Base-by-base conservation (phyloP, 192 early-diverging fungal species). In the Rhizophagus prolifer region DNA sequence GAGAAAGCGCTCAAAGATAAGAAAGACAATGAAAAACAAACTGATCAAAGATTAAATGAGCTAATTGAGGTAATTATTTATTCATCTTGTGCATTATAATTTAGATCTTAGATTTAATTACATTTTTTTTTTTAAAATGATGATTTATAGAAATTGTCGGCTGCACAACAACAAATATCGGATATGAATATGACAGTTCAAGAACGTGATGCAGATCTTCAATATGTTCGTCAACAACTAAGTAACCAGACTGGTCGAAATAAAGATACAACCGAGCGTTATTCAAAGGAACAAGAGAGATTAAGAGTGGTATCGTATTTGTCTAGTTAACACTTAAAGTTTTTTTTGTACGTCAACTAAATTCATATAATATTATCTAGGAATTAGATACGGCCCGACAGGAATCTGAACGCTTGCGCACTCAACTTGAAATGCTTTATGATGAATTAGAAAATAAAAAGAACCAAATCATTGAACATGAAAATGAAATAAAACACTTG, bases 401-500 rank as follows among this genome's bases (percentile, higher is more conserved):
- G 31, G 82, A 80, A 41, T 78, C 78, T 69, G 84, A 85, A 65
- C 74, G 78, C 14, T 78, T 83, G 72, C 78, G 62, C 12, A 69
- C 65, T 26, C 82, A 19, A 58, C 58, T 65, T 58, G 83, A 36
- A 77, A 58, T 14, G 12, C 13, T 75, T 28, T 14, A 26, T 19
- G 74, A 75, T 75, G 62, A 75, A 65, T 23, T 75, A 13, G 74
- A 75, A 23, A 81, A 79, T 30, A 81, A 81, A 63, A 78, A 70
- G 38, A 79, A 79, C 9, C 70, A 78, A 2, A 71, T 81, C 28
- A 63, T 78, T 58, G 73, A 80, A 46, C 60, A 75, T 58, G 78
- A 79, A 26, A 34, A 81, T 34, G 83, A 84, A 63, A 78, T 84
- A 9, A 81, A 84, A 72, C 83, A 81, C 34, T 64, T 81, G 78